Evolutionary conservation across 306 rosid genomes (phyloP), one percentile per base, ranked within the genome.

Genomic region (Myrica gale): DNA sequence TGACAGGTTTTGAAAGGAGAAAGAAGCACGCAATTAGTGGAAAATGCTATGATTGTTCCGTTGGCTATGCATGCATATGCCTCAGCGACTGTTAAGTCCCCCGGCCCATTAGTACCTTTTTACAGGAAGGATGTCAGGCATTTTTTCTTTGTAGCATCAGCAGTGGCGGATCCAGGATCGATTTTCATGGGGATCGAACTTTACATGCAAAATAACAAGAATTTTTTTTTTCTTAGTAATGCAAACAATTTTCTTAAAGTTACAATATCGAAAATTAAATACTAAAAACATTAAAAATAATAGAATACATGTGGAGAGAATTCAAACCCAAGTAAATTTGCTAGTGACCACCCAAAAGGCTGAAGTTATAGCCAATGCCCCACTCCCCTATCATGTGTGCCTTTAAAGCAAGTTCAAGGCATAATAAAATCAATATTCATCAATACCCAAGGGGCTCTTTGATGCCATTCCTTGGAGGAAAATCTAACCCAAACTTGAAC

Each of bases 401-500:
- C 65, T 1, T 20, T 2, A 23, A 57, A 57, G 65, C 21, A 21
- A 56, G 65, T 8, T 57, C 15, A 19, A 21, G 65, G 65, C 8
- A 21, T 3, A 10, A 57, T 57, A 37, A 44, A 23, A 44, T 44
- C 6, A 47, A 47, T 47, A 47, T 47, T 47, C 52, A 4, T 66
- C 42, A 76, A 71, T 77, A 76, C 21, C 15, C 0, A 42, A n/a
- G 65, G 26, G 69, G 76, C 19, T 66, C 78, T 46, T 65, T 77
- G 75, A 78, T 39, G 53, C 69, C 54, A 53, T 65, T 72, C 19
- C 51, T 61, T 15, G 10, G 9, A 74, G 75, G 75, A 74, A 87
- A 62, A 67, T 73, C 73, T 83, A 83, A 84, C 85, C 85, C 26
- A 23, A 23, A 23, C 26, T 23, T 23, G 26, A 23, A 79, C 91